These are phyloP conservation scores for Hawksworthiomyces lignivorus DNA, from an alignment of 2,329 filamentous ascomycete genomes.

Conservation along the genomic window DNA sequence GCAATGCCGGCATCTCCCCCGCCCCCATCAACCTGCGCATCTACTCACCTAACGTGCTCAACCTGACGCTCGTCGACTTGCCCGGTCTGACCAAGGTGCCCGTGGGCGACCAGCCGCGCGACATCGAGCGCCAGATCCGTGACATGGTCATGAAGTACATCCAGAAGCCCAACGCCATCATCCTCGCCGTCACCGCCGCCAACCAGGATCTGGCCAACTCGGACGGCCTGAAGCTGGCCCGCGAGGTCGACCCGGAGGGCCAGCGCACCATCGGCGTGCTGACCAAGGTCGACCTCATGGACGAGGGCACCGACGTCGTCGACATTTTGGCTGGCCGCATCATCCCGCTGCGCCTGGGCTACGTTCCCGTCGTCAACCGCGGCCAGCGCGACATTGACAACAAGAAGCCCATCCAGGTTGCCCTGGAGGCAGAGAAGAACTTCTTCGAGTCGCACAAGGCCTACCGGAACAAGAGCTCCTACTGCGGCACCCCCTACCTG, in stretches of 20 bases:
- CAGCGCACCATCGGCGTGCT: conserved; percentile 93
- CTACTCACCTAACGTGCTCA: conserved; percentile 93
- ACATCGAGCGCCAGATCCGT: conserved; percentile 97
- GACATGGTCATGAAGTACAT: conserved; percentile 98
- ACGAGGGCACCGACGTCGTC: conserved; percentile 94
- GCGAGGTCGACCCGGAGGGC: conserved; percentile 92
- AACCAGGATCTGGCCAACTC: conserved; percentile 99
- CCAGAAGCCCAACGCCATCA: conserved; percentile 96
- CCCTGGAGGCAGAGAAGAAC: conserved; percentile 87
- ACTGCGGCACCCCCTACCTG: conserved; percentile 95
- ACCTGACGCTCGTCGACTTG: conserved; percentile 90
- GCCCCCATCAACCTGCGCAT: conserved; percentile 98
- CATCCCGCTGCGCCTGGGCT: conserved; percentile 88
- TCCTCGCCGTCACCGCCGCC: conserved; percentile 91
- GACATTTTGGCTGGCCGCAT: conserved; percentile 97
- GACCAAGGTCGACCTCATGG: conserved; percentile 95
- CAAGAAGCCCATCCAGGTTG: conserved; percentile 86
- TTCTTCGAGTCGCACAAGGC: conserved; percentile 99
- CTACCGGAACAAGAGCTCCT: conserved; percentile 96
- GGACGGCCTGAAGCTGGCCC: conserved; percentile 89
- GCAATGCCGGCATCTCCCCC: conserved; percentile 96
- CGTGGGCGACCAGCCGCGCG: conserved; percentile 92
- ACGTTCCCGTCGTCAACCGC: conserved; percentile 93
- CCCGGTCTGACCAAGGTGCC: conserved; percentile 96
- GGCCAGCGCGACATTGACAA: conserved; percentile 98